Base-by-base conservation (phyloP, 495 filamentous ascomycete species). In the Penicillium subrubescens region DNA sequence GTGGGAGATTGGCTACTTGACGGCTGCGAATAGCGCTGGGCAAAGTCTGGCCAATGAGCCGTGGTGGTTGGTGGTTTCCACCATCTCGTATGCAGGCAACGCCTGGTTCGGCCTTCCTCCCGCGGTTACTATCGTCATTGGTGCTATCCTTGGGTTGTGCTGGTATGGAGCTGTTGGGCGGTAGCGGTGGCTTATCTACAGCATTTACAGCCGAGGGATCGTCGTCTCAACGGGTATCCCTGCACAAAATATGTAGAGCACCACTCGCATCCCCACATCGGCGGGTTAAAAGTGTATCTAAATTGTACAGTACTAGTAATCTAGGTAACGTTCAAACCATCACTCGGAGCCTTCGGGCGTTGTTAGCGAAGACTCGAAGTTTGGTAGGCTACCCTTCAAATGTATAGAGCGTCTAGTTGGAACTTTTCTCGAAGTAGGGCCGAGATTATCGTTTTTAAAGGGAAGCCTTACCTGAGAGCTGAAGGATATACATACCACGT, bases 1-100 rank as follows among this genome's bases (percentile, higher is more conserved):
- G 25, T 94, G 90, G 87, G 79, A 89, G 76, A 90, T 93, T 65
- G 92, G 92, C 0, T 92, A 87, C 71, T 71, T 94, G 51, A 88
- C 84, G 21, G 72, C 83, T 39, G 50, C 70, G 25, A 66, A 53
- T 5, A 76, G 71, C 37, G 68, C 67, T 14, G 90, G 89, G 1
- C 77, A 73, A 60, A 88, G 84, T 73, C 71, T 92, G 64, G 88
- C 79, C 0, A 78, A 80, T 46, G 89, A 91, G 67, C 85, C 89
- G n/a, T 91, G 88, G 91, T 91, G 89, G 90, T 84, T 90, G 41
- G 89, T 90, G 19, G 66, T 90, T 31, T 80, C 87, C 1, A 84
- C 87, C 8, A 81, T 86, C 8, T 86, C 83, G 19, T 93, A 86
- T 77, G 85, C 86, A 0, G 84, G 80, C n/a, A 84, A 83, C 33